Conservation (phyloP, 2,329 filamentous ascomycete genomes). For the Microsporum audouinii region DNA sequence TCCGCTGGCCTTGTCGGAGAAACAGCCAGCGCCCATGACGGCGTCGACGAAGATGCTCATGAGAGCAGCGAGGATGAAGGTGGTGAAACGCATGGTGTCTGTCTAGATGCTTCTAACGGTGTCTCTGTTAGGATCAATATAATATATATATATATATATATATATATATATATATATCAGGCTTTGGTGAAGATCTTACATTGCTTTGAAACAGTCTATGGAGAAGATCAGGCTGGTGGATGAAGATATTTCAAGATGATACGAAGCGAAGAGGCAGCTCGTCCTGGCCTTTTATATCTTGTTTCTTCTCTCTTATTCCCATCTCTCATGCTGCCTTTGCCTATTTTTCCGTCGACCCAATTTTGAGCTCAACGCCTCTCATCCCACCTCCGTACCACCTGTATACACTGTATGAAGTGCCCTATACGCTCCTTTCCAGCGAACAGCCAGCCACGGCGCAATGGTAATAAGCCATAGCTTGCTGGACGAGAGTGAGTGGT, state of each 20-base stretch:
- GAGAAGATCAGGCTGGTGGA: neutral
- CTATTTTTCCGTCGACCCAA: neutral
- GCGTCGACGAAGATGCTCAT: neutral
- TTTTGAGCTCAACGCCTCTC: neutral
- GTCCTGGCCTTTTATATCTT: neutral
- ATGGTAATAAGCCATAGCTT: neutral
- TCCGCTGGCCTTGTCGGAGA: neutral
- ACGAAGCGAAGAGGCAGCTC: neutral
- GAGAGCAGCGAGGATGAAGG: slow-evolving; percentile 1
- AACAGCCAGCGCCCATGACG: neutral
- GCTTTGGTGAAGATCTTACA: too few relatives aligned
- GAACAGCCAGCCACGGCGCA: neutral
- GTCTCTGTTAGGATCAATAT: too few relatives aligned
- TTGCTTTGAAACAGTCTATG: neutral
- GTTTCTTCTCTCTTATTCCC: neutral
- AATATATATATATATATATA: too few relatives aligned
- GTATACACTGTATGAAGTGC: neutral
- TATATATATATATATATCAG: too few relatives aligned
- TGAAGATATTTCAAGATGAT: neutral
- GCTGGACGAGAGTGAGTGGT: neutral
- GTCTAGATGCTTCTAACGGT: too few relatives aligned
- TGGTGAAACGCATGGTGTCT: neutral
- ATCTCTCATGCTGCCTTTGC: neutral
- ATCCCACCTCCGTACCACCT: neutral
- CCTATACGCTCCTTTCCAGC: neutral